Conservation (phyloP, 306 rosid genomes). For the Fagus sylvatica region DNA sequence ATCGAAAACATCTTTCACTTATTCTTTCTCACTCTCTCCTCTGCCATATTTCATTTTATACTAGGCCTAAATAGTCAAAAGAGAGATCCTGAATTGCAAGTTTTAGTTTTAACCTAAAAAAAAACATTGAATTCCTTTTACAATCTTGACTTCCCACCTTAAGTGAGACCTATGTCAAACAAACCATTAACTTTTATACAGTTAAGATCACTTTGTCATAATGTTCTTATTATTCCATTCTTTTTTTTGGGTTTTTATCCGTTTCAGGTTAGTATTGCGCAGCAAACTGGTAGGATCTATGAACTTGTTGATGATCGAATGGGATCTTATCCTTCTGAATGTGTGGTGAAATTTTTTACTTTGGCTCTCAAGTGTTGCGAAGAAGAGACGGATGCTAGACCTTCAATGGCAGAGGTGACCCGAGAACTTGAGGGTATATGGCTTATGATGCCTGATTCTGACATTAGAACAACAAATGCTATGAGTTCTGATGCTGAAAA, state of each 20-base stretch:
- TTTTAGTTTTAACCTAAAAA: background rate
- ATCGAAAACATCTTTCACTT: too few species aligned
- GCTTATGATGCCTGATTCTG: constrained; percentile 62
- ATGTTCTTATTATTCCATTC: too few species aligned
- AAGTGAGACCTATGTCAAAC: too few species aligned
- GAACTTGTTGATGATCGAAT: constrained; percentile 67
- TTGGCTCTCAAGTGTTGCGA: constrained; percentile 76
- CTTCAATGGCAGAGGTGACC: constrained; percentile 81
- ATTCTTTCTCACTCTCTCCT: background rate
- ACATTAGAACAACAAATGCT: constrained; percentile 36
- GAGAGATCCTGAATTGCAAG: background rate
- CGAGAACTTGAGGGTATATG: constrained; percentile 78
- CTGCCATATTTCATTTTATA: background rate
- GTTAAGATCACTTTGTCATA: background rate
- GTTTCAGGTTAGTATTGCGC: constrained; percentile 61
- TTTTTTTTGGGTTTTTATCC: background rate
- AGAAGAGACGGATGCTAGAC: constrained; percentile 78
- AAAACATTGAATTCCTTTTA: background rate
- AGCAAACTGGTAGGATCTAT: constrained; percentile 62
- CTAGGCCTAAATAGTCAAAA: background rate
- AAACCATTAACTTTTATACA: background rate
- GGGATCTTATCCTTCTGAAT: constrained; percentile 84
- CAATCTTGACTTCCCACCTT: background rate
- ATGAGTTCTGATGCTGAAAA: constrained; percentile 41
- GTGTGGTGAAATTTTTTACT: constrained; percentile 59